Conservation (phyloP, 306 rosid genomes). For the Potentilla sterilis region DNA sequence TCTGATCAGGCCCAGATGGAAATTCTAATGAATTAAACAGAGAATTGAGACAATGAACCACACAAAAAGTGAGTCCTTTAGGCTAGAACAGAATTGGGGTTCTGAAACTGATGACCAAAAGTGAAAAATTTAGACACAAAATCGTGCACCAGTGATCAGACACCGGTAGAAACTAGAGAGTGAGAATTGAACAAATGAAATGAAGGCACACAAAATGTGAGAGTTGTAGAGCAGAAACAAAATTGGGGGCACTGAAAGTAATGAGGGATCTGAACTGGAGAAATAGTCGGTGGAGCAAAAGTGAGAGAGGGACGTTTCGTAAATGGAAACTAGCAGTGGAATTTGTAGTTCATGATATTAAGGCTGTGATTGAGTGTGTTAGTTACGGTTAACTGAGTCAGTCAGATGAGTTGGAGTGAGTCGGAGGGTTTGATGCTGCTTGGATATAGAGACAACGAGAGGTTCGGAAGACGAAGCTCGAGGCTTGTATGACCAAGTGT, state of each 20-base stretch:
- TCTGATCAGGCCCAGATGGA: background rate
- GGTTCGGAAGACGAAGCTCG: conserved; percentile 26
- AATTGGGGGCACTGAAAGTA: background rate
- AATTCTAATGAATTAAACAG: no score
- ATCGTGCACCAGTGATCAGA: background rate
- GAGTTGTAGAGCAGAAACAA: background rate
- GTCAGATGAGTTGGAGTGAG: conserved; percentile 20
- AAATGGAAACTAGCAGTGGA: background rate
- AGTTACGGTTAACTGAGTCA: background rate
- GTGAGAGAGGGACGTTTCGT: conserved; percentile 5
- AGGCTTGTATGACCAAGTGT: conserved; percentile 27
- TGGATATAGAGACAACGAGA: background rate
- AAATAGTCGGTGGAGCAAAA: background rate
- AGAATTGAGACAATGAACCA: background rate
- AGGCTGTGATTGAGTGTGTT: conserved; percentile 12
- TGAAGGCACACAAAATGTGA: background rate
- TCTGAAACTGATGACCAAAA: background rate
- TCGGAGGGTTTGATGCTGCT: background rate
- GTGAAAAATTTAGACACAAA: background rate
- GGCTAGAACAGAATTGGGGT: background rate
- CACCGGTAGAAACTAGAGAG: background rate
- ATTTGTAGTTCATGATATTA: background rate
- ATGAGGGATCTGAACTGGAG: background rate
- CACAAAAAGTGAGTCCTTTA: background rate
- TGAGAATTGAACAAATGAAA: background rate